phyloP scores from a whole-genome alignment of 2,329 filamentous ascomycete genomes.

The Emergomyces pasteurianus region DNA sequence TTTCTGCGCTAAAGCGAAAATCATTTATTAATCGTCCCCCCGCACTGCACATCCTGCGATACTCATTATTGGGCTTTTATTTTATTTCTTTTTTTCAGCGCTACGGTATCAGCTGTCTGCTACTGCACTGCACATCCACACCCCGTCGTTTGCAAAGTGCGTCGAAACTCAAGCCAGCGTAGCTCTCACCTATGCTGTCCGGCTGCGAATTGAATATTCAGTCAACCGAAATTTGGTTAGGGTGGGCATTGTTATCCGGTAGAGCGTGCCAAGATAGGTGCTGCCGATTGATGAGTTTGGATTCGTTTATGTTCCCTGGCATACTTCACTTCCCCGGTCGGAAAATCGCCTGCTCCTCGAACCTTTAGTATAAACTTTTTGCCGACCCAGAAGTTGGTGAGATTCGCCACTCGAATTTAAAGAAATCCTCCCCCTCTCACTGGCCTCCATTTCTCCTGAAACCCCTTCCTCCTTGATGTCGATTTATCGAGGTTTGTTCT shows the following conservation, averaged over 20 bases:
- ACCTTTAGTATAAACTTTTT: neutral
- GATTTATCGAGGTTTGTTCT: neutral
- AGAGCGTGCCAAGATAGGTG: neutral
- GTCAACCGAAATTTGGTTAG: neutral
- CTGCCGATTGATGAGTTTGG: neutral
- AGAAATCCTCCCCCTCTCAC: neutral
- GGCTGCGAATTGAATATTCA: neutral
- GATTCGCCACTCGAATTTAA: neutral
- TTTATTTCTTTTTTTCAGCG: neutral
- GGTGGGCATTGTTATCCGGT: neutral
- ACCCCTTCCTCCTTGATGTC: neutral
- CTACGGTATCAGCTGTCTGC: too few relatives aligned
- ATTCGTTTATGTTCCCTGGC: neutral
- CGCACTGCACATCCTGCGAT: neutral
- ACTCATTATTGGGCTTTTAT: neutral
- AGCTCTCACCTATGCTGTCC: neutral
- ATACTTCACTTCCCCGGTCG: neutral
- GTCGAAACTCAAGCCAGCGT: neutral
- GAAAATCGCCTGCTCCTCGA: neutral
- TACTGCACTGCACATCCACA: neutral
- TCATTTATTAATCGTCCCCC: neutral
- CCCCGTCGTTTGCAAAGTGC: neutral
- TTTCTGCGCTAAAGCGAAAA: neutral
- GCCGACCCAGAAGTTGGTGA: neutral
- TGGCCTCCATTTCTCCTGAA: neutral